These are phyloP conservation scores for Kurtzmaniella quercitrusa DNA, from an alignment of 1,139 yeast species.

Conservation along the genomic window DNA sequence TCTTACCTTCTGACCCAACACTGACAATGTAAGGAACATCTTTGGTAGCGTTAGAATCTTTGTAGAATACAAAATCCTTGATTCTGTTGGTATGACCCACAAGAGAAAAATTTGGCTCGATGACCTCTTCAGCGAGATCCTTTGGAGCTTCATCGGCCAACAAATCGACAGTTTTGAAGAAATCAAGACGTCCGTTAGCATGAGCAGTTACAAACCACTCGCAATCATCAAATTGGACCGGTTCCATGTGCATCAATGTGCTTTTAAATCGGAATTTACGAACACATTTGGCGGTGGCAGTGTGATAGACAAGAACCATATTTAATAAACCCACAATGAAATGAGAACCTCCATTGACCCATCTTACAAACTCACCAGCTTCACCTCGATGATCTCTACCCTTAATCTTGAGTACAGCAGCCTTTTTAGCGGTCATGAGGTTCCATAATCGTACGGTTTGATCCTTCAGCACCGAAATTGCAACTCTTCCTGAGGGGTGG, in stretches of 20 bases:
- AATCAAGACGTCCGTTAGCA: slow-evolving; percentile 67
- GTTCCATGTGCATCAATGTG: slow-evolving; percentile 67
- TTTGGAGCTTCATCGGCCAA: slow-evolving; percentile 15
- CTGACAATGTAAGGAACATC: slow-evolving; percentile 57
- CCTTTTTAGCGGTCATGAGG: slow-evolving; percentile 95
- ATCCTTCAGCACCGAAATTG: slow-evolving; percentile 85
- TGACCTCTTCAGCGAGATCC: slow-evolving; percentile 20
- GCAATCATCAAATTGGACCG: slow-evolving; percentile 36
- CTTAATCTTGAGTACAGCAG: slow-evolving; percentile 73
- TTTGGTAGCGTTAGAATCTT: slow-evolving; percentile 32
- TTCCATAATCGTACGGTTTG: slow-evolving; percentile 87
- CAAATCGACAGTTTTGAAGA: slow-evolving; percentile 38
- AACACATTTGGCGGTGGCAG: slow-evolving; percentile 58
- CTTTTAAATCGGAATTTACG: slow-evolving; percentile 46
- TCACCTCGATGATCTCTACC: slow-evolving; percentile 64
- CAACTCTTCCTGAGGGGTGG: slow-evolving; percentile 91
- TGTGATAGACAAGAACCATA: slow-evolving; percentile 61
- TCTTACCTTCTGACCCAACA: slow-evolving; percentile 88
- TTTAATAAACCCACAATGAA: slow-evolving; percentile 74
- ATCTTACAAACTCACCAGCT: slow-evolving; percentile 61
- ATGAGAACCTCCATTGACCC: slow-evolving; percentile 58
- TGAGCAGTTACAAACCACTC: slow-evolving; percentile 68
- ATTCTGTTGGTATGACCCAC: slow-evolving; percentile 84
- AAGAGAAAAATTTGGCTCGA: slow-evolving; percentile 51
- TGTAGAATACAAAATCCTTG: slow-evolving; percentile 63